These are phyloP conservation scores for Articulospora tetracladia DNA, from an alignment of 495 filamentous ascomycete species.

Conservation along the genomic window DNA sequence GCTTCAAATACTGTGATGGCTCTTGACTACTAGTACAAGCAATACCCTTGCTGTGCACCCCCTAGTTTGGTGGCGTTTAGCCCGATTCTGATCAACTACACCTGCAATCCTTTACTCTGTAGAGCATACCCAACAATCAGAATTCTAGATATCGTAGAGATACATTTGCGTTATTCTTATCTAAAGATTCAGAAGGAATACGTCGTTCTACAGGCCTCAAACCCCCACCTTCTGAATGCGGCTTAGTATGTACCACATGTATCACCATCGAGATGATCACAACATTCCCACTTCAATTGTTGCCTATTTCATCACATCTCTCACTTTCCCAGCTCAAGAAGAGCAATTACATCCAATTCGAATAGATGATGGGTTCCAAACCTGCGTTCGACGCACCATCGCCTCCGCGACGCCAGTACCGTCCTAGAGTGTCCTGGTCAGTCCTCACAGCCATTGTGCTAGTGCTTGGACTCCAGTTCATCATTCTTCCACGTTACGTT, in stretches of 20 bases:
- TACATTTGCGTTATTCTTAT: neutral
- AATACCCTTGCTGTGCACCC: no score
- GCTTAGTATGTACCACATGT: constrained; percentile 5
- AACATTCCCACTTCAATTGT: neutral
- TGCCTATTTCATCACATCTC: no score
- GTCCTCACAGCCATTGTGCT: constrained; percentile 7
- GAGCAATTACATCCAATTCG: neutral
- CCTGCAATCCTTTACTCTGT: neutral
- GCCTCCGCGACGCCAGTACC: constrained; percentile 5
- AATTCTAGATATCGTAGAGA: no score
- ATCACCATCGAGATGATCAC: neutral
- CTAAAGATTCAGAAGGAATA: neutral
- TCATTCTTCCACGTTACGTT: constrained; percentile 18
- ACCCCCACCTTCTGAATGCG: constrained; percentile 10
- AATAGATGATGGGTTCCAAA: neutral
- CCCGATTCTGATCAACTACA: neutral
- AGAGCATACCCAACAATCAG: no score
- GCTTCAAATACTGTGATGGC: no score
- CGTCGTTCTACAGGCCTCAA: no score
- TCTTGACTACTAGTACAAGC: no score
- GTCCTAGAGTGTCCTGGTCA: constrained; percentile 10
- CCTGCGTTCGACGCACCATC: neutral
- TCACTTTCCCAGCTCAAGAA: neutral
- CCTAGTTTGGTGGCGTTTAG: neutral
- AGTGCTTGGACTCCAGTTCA: constrained; percentile 13